Evolutionary conservation across 495 filamentous ascomycete species (phyloP), one percentile per base, ranked within the genome.

Genomic region (Podospora conica): DNA sequence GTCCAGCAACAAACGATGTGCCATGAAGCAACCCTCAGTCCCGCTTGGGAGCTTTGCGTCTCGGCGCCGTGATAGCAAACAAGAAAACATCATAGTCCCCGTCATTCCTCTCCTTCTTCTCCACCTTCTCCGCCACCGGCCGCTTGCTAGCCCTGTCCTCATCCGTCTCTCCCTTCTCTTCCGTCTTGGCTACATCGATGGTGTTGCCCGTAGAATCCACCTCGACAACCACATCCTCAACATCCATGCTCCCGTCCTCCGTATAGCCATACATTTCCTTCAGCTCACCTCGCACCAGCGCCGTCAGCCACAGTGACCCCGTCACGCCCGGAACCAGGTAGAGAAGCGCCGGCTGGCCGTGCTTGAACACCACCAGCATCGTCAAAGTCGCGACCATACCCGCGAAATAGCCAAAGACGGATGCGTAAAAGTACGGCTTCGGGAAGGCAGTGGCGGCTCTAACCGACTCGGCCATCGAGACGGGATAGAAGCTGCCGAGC

Each of bases 281-380:
- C 11, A 91, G 28, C 68, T 97, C 93, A 3, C 91, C 87, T 53
- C 87, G 85, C 11, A 83, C 66, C 2, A 87, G 65, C 6, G 89
- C 95, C n/a, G 90, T 93, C n/a, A 86, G 76, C 91, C 92, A 97
- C 10, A 96, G 69, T 2, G 87, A 82, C 11, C 81, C 79, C 11
- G 97, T 74, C 3, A 97, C 93, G 2, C 90, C 87, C 0, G 95
- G 95, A 3, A 98, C 96, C 15, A 98, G 86, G 71, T 98, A 98
- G 9, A 98, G 79, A 53, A 98, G 82, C 11, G 95, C 95, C 0
- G 95, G 95, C 69, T 98, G 95, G 10, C 90, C 90, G 67, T 95
- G 92, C 33, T 87, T 82, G 64, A 83, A 93, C 22, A 90, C 78
- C 31, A 93, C 82, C 81, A 98, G 90, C 33, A 92, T 89, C 1